Percentiles rank a stretch among this genome's conserved stretches.
Evolutionary conservation across 805 yeast species (phyloP).

Genomic region (Metschnikowia shivogae): DNA sequence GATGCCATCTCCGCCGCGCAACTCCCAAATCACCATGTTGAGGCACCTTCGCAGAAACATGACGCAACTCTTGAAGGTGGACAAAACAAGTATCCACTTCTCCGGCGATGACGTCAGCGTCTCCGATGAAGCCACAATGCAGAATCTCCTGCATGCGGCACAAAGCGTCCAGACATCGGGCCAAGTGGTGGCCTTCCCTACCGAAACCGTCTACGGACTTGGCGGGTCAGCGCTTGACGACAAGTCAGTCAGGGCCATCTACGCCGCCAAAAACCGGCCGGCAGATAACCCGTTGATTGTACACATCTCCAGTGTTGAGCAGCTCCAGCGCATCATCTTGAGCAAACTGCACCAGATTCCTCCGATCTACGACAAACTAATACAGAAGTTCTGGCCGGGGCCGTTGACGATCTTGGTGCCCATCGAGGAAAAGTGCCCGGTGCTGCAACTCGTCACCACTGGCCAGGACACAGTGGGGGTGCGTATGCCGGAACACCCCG

Average conservation of each 20-base stretch:
- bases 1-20: background rate
- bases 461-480: constrained; percentile 90
- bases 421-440: constrained; percentile 39
- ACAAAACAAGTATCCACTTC: constrained; percentile 50
- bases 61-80: constrained; percentile 48
- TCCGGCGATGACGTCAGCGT: constrained; percentile 43
- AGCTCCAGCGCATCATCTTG: constrained; percentile 59
- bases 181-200: constrained; percentile 82
- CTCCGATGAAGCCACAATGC: constrained; percentile 48
- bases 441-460: constrained; percentile 78
- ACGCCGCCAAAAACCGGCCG: constrained; percentile 88
- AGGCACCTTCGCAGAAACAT: constrained; percentile 1
- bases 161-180: constrained; percentile 11
- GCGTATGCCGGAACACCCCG: constrained; percentile 79
- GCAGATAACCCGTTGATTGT: constrained; percentile 92
- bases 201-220: constrained; percentile 95
- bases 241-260: constrained; percentile 70
- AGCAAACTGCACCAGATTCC: constrained; percentile 55
- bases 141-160: constrained; percentile 51
- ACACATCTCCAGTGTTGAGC: constrained; percentile 76
- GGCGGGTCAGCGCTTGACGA: constrained; percentile 84
- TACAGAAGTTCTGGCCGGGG: constrained; percentile 89
- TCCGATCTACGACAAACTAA: constrained; percentile 55
- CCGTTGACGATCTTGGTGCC: constrained; percentile 88
- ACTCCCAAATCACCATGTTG: constrained; percentile 4